phyloP scores from a whole-genome alignment of 2,329 filamentous ascomycete species.

The Parasarocladium wereldwijsianum region DNA sequence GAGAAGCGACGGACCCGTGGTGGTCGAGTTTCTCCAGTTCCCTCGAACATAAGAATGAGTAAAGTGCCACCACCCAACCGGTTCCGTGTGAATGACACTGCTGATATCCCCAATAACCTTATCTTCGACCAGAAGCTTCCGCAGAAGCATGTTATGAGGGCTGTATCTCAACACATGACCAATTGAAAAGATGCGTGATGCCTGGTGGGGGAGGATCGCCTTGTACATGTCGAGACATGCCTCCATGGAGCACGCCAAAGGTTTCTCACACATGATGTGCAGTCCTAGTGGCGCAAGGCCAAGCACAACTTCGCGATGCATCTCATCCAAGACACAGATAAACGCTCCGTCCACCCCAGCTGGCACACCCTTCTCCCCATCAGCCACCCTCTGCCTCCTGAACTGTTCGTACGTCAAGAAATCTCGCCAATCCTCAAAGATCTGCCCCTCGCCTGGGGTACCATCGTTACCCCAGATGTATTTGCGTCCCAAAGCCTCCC shows the following conservation, averaged over 20 bases:
- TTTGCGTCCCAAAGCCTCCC: conserved; percentile 50
- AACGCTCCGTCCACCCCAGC: conserved; percentile 47
- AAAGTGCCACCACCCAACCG: conserved; percentile 95
- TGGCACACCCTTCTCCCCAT: conserved; percentile 29
- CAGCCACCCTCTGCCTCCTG: conserved; percentile 38
- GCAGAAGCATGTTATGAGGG: conserved; percentile 77
- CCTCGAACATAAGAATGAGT: conserved; percentile 81
- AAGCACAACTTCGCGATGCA: conserved; percentile 69
- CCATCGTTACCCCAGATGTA: conserved; percentile 53
- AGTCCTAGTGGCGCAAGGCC: conserved; percentile 55
- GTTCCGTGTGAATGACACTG: conserved; percentile 82
- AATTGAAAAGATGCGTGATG: conserved; percentile 58
- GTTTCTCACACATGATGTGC: conserved; percentile 93
- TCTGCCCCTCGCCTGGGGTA: conserved; percentile 41
- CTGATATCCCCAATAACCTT: conserved; percentile 70
- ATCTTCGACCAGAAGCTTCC: conserved; percentile 62
- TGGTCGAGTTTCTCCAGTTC: conserved; percentile 78
- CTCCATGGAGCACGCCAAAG: conserved; percentile 61
- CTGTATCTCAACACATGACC: conserved; percentile 90
- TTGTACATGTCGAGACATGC: conserved; percentile 67
- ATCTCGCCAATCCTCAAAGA: conserved; percentile 59
- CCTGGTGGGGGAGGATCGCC: conserved; percentile 27
- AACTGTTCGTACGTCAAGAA: conserved; percentile 59
- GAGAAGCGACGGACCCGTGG: conserved; percentile 65
- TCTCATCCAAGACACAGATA: conserved; percentile 67